Evolutionary conservation across 2,329 filamentous ascomycete species (phyloP).

Genomic region (Beauveria sp.): DNA sequence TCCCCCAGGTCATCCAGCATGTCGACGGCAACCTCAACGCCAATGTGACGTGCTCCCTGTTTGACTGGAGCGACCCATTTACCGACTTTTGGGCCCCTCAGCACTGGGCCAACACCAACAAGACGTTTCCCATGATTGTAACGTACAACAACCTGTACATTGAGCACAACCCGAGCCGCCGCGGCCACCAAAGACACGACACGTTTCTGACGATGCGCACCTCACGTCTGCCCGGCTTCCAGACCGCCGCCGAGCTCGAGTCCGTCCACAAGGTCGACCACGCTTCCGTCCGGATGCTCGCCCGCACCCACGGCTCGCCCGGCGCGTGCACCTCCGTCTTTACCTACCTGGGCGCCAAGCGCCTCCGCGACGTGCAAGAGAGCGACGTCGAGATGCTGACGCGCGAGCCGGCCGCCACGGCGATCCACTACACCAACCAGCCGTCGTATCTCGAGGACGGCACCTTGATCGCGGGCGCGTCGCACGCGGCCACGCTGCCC

Average conservation of each 20-base stretch:
- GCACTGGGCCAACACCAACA: conserved; percentile 31
- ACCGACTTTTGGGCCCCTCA: conserved; percentile 27
- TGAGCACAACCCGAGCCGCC: conserved; percentile 26
- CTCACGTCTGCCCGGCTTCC: conserved; percentile 31
- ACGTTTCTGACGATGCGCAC: conserved; percentile 42
- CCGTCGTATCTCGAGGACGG: conserved; percentile 39
- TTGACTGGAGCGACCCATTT: conserved; percentile 24
- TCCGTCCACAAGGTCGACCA: conserved; percentile 22
- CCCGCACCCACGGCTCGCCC: conserved; percentile 35
- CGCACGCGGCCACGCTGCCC: conserved; percentile 35
- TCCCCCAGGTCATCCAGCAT: conserved; percentile 23
- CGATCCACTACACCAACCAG: conserved; percentile 52
- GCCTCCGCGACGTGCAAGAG: conserved; percentile 35
- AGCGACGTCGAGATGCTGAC: conserved; percentile 45
- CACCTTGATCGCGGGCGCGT: conserved; percentile 37
- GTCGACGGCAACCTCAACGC: conserved; percentile 24
- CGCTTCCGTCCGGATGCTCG: conserved; percentile 36
- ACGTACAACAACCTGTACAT: conserved; percentile 37
- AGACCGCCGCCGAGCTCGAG: conserved; percentile 40
- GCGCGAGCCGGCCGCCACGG: conserved; percentile 26
- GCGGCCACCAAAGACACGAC: conserved; percentile 15
- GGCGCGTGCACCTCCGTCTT: conserved; percentile 46
- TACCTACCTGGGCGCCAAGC: conserved; percentile 33
- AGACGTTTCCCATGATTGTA: conserved; percentile 27
- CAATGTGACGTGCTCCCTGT: conserved; percentile 26